Base-by-base conservation (phyloP, 1,284 basidiomycete species). In the Puccinia polysora region DNA sequence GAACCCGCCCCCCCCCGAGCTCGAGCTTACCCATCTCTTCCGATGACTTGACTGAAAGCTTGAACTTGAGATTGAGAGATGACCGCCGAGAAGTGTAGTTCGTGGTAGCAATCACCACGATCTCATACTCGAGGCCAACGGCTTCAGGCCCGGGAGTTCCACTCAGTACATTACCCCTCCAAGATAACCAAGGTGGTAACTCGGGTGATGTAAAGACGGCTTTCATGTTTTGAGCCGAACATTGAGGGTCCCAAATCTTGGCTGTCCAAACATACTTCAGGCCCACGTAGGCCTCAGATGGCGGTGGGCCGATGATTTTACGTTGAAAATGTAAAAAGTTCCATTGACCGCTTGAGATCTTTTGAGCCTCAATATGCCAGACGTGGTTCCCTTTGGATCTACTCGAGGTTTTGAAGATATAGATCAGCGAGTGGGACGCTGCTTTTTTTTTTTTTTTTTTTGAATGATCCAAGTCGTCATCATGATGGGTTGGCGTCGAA, bases 361-460 rank as follows among this genome's bases (percentile, higher is more conserved):
- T 97, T 81, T 88, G 91, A 20, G 93, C 96, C 77, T 97, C 92
- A 62, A 98, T 89, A 78, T 94, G 95, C 96, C 96, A 99, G 76
- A 98, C 96, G 79, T 98, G 95, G 81, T 98, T 98, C 65, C 96
- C 96, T 83, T 97, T 97, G 65, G 92, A 95, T 73, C 75, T 64
- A n/a, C n/a, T n/a, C n/a, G n/a, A n/a, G n/a, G n/a, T n/a, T n/a
- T n/a, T n/a, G n/a, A n/a, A n/a, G n/a, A n/a, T n/a, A n/a, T 10
- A 45, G 43, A 45, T n/a, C n/a, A n/a, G n/a, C n/a, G n/a, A n/a
- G 5, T 28, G 10, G 15, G 12, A 5, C 2, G n/a, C 32, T 32
- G 5, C 20, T 34, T 10, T 40, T 50, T 8, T 18, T 36, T 20
- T 23, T 63, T 50, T 8, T 18, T 36, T 20, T 23, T 63, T 18